Evolutionary conservation across 2,329 filamentous ascomycete species (phyloP), one percentile per base, ranked within the genome.

Genomic region (Neophaeococcomyces aloes): DNA sequence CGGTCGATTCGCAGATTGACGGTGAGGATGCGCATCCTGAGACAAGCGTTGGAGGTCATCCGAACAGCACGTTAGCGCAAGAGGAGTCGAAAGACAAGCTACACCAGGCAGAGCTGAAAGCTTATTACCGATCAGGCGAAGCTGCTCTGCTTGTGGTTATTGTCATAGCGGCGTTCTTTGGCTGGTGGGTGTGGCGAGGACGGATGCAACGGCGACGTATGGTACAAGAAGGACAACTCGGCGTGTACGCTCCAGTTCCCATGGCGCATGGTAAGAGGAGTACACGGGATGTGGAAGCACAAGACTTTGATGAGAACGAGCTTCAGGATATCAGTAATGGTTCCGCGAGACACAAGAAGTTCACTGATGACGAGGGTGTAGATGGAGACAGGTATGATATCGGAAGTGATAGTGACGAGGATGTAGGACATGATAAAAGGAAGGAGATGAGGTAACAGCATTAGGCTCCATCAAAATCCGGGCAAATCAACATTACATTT

Each of bases 71-170:
- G 19, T 70, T 70, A 11, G 76, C 73, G n/a, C 76, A 78, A 54
- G 72, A 83, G 56, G 75, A 75, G 25, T 78, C 84, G 57, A 75
- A 79, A 51, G 72, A 84, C 57, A 79, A 83, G 57, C 65, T 94
- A n/a, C 78, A 88, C 54, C 77, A 86, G 21, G 86, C 87, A 14
- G 84, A 88, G 56, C 93, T 87, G 84, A 76, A 81, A 40, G 88
- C 88, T 0, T 95, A 95, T 63, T 83, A 82, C 59, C 81, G 84
- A 56, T 91, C 85, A 2, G 87, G 88, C 39, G 86, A 93, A 64
- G 76, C 88, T 5, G 86, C 87, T 2, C 73, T 95, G 2, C 78
- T 88, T 13, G 77, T 95, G 38, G 85, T 94, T 14, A 70, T 81
- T 40, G 76, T 91, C 47, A 80, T 79, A 1, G 85, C 83, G 1